Evolutionary conservation across 352 stramenopile species (phyloP).

Genomic region (Poterioochromonas sp.): DNA sequence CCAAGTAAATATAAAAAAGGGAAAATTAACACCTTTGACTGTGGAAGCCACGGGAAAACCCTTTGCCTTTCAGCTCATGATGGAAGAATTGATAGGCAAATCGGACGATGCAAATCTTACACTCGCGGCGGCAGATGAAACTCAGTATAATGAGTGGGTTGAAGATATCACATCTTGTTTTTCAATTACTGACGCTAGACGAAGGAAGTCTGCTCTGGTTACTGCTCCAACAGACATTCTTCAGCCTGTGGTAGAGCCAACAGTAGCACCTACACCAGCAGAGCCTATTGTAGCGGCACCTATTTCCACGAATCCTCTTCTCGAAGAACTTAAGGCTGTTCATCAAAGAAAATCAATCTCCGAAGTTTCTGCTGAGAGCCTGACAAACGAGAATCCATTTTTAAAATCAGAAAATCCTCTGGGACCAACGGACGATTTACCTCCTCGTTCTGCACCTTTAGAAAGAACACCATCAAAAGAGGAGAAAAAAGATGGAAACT

Average conservation of each 20-base stretch:
- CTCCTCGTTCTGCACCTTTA: too few relatives aligned
- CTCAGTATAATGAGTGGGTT: neutral
- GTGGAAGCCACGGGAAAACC: neutral
- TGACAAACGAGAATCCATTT: too few relatives aligned
- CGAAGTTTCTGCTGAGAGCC: too few relatives aligned
- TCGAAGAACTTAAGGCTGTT: too few relatives aligned
- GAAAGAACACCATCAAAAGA: too few relatives aligned
- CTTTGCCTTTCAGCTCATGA: neutral
- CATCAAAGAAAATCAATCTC: neutral
- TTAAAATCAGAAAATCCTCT: too few relatives aligned
- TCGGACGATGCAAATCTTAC: neutral
- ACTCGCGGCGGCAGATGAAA: neutral
- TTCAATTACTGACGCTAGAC: neutral
- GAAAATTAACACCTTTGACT: neutral
- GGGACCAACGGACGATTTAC: too few relatives aligned
- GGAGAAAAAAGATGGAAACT: too few relatives aligned
- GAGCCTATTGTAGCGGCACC: neutral
- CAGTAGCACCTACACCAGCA: neutral
- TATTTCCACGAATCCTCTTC: neutral
- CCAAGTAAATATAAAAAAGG: neutral
- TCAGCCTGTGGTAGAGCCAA: neutral
- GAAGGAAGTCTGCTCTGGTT: neutral
- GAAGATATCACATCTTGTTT: neutral
- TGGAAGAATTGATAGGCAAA: constrained; percentile 1
- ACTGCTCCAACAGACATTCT: neutral